A percentile compares a stretch with the other conserved stretches of the same genome.
phyloP scores from a whole-genome alignment of 164 flowering plant species.

The Stephania yunnanensis region DNA sequence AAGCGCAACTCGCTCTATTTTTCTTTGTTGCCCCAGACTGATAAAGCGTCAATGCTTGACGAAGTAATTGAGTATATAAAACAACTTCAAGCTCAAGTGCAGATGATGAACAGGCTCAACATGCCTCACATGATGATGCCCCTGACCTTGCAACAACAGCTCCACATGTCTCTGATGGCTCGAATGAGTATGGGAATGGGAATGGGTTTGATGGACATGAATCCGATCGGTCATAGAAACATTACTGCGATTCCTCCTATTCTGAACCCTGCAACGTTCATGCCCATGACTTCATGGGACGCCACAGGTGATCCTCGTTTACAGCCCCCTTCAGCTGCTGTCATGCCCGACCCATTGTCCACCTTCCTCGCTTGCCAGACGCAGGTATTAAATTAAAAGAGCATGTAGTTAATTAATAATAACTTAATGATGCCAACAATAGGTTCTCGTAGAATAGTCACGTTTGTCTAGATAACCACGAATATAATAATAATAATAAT shows the following conservation, averaged over 20 bases:
- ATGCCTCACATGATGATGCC: slow-evolving; percentile 69
- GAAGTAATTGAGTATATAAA: slow-evolving; percentile 85
- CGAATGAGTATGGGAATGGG: slow-evolving; percentile 44
- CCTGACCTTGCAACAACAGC: slow-evolving; percentile 60
- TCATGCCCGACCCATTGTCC: slow-evolving; percentile 46
- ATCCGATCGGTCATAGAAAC: slow-evolving; percentile 31
- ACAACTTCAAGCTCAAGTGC: slow-evolving; percentile 77
- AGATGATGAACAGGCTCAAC: slow-evolving; percentile 54
- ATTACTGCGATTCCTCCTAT: slow-evolving; percentile 35
- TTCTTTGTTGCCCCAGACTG: slow-evolving; percentile 40
- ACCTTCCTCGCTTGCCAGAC: slow-evolving; percentile 54
- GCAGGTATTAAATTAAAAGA: slow-evolving; percentile 29
- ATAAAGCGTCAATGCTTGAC: slow-evolving; percentile 85
- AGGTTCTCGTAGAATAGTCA: too few species aligned
- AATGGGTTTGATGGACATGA: slow-evolving; percentile 44
- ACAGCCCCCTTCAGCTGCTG: slow-evolving; percentile 14
- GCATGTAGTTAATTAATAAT: too few species aligned
- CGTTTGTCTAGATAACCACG: too few species aligned
- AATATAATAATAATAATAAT: neutral
- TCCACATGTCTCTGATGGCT: slow-evolving; percentile 73
- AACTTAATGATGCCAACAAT: too few species aligned
- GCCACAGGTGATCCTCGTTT: slow-evolving; percentile 19
- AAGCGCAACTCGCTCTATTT: neutral
- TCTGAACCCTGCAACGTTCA: slow-evolving; percentile 38
- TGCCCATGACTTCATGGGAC: slow-evolving; percentile 22